Conservation (phyloP, 2,329 filamentous ascomycete genomes). For the Epichloe sp. region DNA sequence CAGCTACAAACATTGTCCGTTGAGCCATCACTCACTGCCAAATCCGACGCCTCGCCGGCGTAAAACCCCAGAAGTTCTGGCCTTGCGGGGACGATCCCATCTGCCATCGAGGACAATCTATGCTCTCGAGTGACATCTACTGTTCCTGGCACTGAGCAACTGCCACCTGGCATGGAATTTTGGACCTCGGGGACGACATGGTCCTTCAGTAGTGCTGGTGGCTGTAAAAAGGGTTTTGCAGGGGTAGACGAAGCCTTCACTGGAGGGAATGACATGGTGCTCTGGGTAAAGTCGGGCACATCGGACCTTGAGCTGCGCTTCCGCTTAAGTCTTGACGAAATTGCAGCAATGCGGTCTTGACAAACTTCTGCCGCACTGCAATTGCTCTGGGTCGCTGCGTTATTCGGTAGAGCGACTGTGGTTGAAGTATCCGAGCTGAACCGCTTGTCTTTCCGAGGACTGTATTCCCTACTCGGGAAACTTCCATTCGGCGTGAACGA, state of each 20-base stretch:
- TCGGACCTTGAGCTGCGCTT: slow-evolving; percentile 13
- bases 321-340: slow-evolving; percentile 12
- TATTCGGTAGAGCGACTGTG: neutral
- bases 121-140: slow-evolving; percentile 19
- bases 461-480: neutral
- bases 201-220: neutral
- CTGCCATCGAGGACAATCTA: slow-evolving; percentile 19
- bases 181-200: neutral
- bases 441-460: neutral
- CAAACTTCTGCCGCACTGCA: neutral
- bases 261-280: slow-evolving; percentile 18
- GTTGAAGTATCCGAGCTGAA: neutral
- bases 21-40: slow-evolving; percentile 18
- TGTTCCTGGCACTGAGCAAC: slow-evolving; percentile 7
- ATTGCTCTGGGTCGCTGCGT: too few species aligned
- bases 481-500: neutral
- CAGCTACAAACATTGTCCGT: neutral
- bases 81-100: slow-evolving; percentile 20
- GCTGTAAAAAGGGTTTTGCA: neutral
- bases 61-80: slow-evolving; percentile 26
- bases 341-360: neutral
- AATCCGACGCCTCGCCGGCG: slow-evolving; percentile 19
- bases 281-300: slow-evolving; percentile 18
- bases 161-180: slow-evolving; percentile 4
- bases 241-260: neutral